Evolutionary conservation across 2,329 filamentous ascomycete genomes (phyloP).

Genomic region (Epichloe uncinata): DNA sequence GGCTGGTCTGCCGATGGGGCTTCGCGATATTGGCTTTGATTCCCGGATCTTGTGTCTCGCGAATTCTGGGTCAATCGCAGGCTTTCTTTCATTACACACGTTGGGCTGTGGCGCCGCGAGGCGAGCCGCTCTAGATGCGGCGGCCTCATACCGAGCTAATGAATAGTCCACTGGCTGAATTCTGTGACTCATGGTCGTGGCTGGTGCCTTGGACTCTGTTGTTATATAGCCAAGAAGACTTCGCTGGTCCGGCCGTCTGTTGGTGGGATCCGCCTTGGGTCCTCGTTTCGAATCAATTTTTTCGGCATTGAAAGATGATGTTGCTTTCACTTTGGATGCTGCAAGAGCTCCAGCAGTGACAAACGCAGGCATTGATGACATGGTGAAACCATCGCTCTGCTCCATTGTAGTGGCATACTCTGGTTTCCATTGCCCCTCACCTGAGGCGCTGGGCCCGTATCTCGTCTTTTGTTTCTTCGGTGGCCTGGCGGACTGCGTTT

Average conservation of each 20-base stretch:
- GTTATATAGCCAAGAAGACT: slow-evolving; percentile 30
- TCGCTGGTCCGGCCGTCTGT: slow-evolving; percentile 25
- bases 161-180: slow-evolving; percentile 9
- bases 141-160: slow-evolving; percentile 14
- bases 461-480: slow-evolving; percentile 18
- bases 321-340: slow-evolving; percentile 10
- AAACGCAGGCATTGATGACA: slow-evolving; percentile 44
- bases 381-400: slow-evolving; percentile 42
- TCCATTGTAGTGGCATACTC: slow-evolving; percentile 51
- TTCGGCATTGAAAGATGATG: slow-evolving; percentile 3
- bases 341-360: slow-evolving; percentile 43
- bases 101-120: slow-evolving; percentile 5
- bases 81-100: slow-evolving; percentile 5
- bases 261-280: slow-evolving; percentile 15
- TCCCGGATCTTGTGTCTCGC: slow-evolving; percentile 29
- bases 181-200: slow-evolving; percentile 4
- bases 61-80: slow-evolving; percentile 18
- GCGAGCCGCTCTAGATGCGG: slow-evolving; percentile 11
- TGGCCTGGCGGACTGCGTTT: slow-evolving; percentile 11
- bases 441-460: slow-evolving; percentile 7
- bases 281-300: slow-evolving; percentile 9
- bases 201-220: slow-evolving; percentile 9
- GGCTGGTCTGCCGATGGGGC: slow-evolving; percentile 13
- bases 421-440: slow-evolving; percentile 25
- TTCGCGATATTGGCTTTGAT: slow-evolving; percentile 22